Base-by-base conservation (phyloP, 192 early-diverging fungal species). In the Pilobolus umbonatus region DNA sequence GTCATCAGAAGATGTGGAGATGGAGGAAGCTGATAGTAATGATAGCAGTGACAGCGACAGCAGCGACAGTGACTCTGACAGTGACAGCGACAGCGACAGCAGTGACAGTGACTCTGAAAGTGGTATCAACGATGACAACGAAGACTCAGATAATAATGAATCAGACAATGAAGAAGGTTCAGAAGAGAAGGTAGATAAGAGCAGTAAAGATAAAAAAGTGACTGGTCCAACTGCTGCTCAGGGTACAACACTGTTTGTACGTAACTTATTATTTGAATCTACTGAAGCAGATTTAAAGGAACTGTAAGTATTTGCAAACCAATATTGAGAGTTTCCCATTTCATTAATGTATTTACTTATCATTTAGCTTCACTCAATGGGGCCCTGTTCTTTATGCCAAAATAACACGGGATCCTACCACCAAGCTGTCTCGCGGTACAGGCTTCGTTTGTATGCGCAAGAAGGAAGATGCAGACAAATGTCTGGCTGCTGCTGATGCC, bases 241-340 rank as follows among this genome's bases (percentile, higher is more conserved):
- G 38, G 80, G 85, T 24, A 86, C 85, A 34, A 97, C 94, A 15
- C 82, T 98, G 34, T 98, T 98, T 73, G 81, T 98, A 54, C 83
- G 94, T 42, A 98, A 98, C 72, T 66, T 98, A 67, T 80, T 85
- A 34, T 98, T 94, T 64, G 95, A 98, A 24, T 89, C 91, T 3
- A 87, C 86, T 12, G 85, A 96, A 65, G 86, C 88, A 43, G 85
- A 85, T 30, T 71, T 98, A 15, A 78, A 68, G 31, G 66, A 72
- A 28, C 55, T 75, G 68, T 76, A 68, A 64, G 68, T 50, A 50
- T 50, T 50, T 26, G 30, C 30, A 26, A 29, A 36, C 5, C 17
- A 9, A 4, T 43, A n/a, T 6, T 17, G n/a, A n/a, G n/a, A n/a
- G n/a, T n/a, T n/a, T n/a, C n/a, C n/a, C n/a, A n/a, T n/a, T n/a